A percentile compares a stretch with the other conserved stretches of the same genome.
Evolutionary conservation across 176 grass and related monocot genomes (phyloP).

Genomic region (Oryza rufipogon): DNA sequence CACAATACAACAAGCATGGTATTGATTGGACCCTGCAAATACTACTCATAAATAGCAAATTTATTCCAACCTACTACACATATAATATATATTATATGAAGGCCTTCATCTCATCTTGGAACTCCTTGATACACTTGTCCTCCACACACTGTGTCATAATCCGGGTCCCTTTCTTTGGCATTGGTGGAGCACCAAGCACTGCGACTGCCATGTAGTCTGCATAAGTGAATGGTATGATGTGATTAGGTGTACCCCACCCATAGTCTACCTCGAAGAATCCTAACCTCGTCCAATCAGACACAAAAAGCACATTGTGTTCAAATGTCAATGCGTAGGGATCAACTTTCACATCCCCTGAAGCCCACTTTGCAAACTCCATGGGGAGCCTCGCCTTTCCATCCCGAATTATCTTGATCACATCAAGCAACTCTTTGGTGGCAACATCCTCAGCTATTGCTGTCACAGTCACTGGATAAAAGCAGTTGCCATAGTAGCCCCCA

Average conservation of each 20-base stretch:
- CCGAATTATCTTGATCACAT: conserved; percentile 60
- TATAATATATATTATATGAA: conserved; percentile 27
- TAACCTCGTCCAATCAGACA: conserved; percentile 73
- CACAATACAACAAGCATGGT: background rate
- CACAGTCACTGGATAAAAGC: conserved; percentile 66
- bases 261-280: conserved; percentile 73
- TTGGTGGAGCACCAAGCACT: conserved; percentile 56
- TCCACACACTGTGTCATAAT: conserved; percentile 77
- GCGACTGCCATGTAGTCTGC: conserved; percentile 70
- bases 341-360: conserved; percentile 37
- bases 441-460: conserved; percentile 39
- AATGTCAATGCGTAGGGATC: conserved; percentile 60
- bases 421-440: conserved; percentile 12
- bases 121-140: conserved; percentile 43
- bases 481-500: conserved; percentile 71
- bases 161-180: conserved; percentile 51
- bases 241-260: conserved; percentile 63
- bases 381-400: conserved; percentile 62
- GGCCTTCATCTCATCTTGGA: conserved; percentile 59
- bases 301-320: conserved; percentile 63
- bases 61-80: background rate
- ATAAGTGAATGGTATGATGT: conserved; percentile 65
- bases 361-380: conserved; percentile 50
- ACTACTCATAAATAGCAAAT: background rate
- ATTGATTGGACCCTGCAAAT: background rate